Percentiles rank a stretch among this genome's conserved stretches.
These are phyloP conservation scores for Hypomontagnella monticulosa DNA, from an alignment of 495 filamentous ascomycete species.

Conservation along the genomic window DNA sequence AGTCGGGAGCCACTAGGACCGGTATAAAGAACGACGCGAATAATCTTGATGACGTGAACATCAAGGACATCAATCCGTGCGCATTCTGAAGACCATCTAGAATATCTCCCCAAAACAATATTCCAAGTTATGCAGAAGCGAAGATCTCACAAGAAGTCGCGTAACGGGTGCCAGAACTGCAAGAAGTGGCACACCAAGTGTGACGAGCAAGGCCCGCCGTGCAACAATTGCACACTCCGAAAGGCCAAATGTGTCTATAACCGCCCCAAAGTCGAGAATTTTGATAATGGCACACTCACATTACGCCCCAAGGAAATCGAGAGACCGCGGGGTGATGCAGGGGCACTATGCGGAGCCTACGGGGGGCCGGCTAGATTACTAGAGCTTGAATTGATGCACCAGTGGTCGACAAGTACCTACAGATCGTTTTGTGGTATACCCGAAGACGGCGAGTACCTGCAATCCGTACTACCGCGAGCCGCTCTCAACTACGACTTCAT, in stretches of 20 bases:
- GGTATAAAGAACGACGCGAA: too few species aligned
- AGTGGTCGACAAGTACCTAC: slow-evolving; percentile 48
- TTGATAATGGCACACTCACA: slow-evolving; percentile 6
- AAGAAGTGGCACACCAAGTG: slow-evolving; percentile 54
- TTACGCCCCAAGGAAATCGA: slow-evolving; percentile 17
- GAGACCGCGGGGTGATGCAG: slow-evolving; percentile 31
- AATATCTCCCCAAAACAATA: background rate
- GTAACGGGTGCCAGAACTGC: slow-evolving; percentile 51
- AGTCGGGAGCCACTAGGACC: too few species aligned
- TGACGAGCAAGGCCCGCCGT: slow-evolving; percentile 49
- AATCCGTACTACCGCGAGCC: slow-evolving; percentile 39
- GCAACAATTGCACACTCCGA: slow-evolving; percentile 49
- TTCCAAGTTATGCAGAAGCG: slow-evolving; percentile 45
- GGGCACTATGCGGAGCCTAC: slow-evolving; percentile 35
- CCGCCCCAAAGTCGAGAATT: slow-evolving; percentile 23
- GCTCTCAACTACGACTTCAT: slow-evolving; percentile 45
- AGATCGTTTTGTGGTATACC: slow-evolving; percentile 44
- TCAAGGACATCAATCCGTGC: background rate
- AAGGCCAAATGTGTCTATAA: slow-evolving; percentile 45
- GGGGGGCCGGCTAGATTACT: slow-evolving; percentile 38
- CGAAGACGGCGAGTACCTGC: slow-evolving; percentile 45
- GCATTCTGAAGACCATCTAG: background rate
- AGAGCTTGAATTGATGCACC: slow-evolving; percentile 51
- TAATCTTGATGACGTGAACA: background rate
- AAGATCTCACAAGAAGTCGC: slow-evolving; percentile 51